These are phyloP conservation scores for Globisporangium perplexum DNA, from an alignment of 352 stramenopile species.

Conservation along the genomic window DNA sequence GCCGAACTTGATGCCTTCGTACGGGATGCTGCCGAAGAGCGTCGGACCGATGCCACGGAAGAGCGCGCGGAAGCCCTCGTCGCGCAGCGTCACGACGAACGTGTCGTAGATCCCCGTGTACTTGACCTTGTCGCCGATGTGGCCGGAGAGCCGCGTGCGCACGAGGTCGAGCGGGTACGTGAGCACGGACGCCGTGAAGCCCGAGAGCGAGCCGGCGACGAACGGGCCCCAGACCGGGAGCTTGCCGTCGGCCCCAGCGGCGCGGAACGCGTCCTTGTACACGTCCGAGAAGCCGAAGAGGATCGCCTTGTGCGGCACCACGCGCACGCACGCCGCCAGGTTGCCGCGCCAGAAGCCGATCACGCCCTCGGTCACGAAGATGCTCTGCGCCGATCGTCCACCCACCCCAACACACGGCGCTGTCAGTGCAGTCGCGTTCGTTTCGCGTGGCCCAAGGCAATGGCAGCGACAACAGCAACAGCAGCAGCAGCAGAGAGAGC, in stretches of 20 bases:
- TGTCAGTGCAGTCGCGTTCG: too few relatives aligned
- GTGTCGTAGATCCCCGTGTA: constrained; percentile 74
- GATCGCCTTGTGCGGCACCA: constrained; percentile 76
- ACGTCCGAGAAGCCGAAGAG: constrained; percentile 85
- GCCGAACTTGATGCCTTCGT: constrained; percentile 82
- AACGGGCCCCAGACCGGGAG: constrained; percentile 61
- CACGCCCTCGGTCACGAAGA: constrained; percentile 49
- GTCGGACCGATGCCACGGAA: constrained; percentile 73
- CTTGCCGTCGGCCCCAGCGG: constrained; percentile 16
- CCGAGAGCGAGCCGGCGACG: constrained; percentile 59
- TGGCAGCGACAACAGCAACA: too few relatives aligned
- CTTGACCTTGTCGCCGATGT: constrained; percentile 53
- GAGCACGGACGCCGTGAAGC: constrained; percentile 78
- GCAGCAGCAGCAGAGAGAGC: too few relatives aligned
- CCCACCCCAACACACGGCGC: background rate
- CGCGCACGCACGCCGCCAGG: constrained; percentile 61
- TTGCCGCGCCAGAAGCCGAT: constrained; percentile 77
- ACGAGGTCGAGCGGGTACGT: constrained; percentile 87
- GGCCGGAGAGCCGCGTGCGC: constrained; percentile 71
- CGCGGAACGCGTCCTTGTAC: constrained; percentile 77
- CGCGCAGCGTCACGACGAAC: constrained; percentile 55
- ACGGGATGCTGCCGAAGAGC: constrained; percentile 62
- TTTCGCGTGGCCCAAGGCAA: too few relatives aligned
- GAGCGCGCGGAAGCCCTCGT: constrained; percentile 58
- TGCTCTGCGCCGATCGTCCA: constrained; percentile 16